Evolutionary conservation across 768 basidiomycete genomes (phyloP).

Genomic region (Leccinum ochraceum): DNA sequence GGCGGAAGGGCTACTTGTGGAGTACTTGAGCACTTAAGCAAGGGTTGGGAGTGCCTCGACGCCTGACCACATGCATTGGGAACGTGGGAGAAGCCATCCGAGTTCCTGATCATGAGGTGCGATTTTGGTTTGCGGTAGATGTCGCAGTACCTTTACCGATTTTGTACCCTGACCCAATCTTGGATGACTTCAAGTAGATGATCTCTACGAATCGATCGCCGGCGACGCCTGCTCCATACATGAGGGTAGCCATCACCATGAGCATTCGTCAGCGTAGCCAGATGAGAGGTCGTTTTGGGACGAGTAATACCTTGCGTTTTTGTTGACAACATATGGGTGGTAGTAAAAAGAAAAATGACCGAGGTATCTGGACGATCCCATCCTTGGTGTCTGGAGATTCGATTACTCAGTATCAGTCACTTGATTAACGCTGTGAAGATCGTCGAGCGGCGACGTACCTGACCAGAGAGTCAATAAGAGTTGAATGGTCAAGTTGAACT

Average conservation of each 20-base stretch:
- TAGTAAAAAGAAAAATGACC: background rate
- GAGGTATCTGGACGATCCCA: background rate
- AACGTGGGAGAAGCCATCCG: slow-evolving; percentile 1
- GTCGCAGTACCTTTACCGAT: too few species aligned
- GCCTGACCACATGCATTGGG: slow-evolving; percentile 8
- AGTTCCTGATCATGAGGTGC: background rate
- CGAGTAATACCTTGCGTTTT: background rate
- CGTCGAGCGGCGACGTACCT: background rate
- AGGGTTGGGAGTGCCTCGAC: slow-evolving; percentile 3
- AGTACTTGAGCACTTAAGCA: background rate
- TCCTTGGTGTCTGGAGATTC: background rate
- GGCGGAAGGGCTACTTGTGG: background rate
- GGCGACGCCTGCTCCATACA: background rate
- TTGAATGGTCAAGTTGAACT: too few species aligned
- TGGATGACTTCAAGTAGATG: too few species aligned
- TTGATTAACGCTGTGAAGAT: background rate
- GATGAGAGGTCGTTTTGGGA: background rate
- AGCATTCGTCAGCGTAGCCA: background rate
- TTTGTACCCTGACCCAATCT: too few species aligned
- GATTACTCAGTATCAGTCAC: background rate
- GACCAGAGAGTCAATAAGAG: background rate
- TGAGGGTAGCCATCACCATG: background rate
- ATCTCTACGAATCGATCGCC: background rate
- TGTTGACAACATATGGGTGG: background rate
- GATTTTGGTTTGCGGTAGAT: background rate